Percentiles rank a stretch among this genome's conserved stretches.
These are phyloP conservation scores for Massospora cicadina DNA, from an alignment of 371 early-diverging fungal species.

Conservation along the genomic window DNA sequence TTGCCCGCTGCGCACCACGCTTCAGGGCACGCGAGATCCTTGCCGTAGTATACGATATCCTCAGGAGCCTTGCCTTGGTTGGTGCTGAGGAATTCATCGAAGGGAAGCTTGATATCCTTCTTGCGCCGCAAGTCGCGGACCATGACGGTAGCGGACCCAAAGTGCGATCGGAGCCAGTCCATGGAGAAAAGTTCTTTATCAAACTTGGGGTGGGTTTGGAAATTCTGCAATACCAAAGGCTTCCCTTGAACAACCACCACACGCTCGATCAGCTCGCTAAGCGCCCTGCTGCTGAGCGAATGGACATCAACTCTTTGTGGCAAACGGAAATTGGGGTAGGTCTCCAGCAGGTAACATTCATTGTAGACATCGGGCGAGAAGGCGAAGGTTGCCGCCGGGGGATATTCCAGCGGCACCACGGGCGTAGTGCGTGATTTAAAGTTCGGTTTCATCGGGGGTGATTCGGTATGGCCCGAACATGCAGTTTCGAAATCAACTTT, in stretches of 20 bases:
- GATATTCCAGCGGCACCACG: too few relatives aligned
- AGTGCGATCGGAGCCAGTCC: neutral
- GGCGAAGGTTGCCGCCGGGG: neutral
- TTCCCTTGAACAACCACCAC: neutral
- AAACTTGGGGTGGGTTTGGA: neutral
- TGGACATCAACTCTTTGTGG: neutral
- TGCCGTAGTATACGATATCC: neutral
- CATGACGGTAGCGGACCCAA: neutral
- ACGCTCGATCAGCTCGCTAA: neutral
- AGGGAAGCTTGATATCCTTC: neutral
- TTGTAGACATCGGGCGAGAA: neutral
- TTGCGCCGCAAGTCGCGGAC: neutral
- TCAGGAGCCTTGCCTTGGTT: neutral
- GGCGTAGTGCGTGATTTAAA: too few relatives aligned
- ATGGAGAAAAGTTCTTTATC: neutral
- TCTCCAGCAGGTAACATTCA: neutral
- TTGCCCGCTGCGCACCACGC: neutral
- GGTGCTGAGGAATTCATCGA: neutral
- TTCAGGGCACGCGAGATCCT: neutral
- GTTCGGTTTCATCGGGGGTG: too few relatives aligned
- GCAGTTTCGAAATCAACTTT: too few relatives aligned
- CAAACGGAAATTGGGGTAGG: neutral
- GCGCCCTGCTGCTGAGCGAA: neutral
- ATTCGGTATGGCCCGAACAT: too few relatives aligned
- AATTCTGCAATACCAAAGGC: neutral